A percentile compares a stretch with the other conserved stretches of the same genome.
These are phyloP conservation scores for Penicillium decumbens DNA, from an alignment of 2,329 filamentous ascomycete species.

Conservation along the genomic window DNA sequence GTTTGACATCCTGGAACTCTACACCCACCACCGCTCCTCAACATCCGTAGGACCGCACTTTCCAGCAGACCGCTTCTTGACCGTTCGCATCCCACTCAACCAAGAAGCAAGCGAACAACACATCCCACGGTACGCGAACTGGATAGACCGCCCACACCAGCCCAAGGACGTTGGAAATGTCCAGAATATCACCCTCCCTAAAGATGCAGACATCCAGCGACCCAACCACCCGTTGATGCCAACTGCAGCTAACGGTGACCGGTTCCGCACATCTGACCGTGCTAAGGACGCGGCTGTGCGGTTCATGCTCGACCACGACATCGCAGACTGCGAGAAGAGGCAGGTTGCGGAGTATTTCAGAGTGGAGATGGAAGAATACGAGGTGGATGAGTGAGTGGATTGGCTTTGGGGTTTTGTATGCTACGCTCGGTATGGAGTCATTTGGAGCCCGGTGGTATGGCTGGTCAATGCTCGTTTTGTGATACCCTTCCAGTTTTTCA, in stretches of 20 bases:
- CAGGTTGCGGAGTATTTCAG: slow-evolving; percentile 65
- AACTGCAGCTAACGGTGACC: slow-evolving; percentile 45
- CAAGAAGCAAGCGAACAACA: slow-evolving; percentile 65
- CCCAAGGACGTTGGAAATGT: slow-evolving; percentile 1
- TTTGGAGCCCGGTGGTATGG: not conserved
- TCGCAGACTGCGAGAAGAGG: slow-evolving; percentile 66
- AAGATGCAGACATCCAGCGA: slow-evolving; percentile 6
- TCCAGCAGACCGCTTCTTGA: slow-evolving; percentile 73
- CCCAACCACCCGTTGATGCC: slow-evolving; percentile 42
- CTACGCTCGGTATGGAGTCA: not conserved
- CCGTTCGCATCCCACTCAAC: slow-evolving; percentile 81
- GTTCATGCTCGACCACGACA: slow-evolving; percentile 79
- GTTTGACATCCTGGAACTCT: slow-evolving; percentile 85
- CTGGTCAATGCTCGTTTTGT: not conserved
- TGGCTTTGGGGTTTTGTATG: not conserved
- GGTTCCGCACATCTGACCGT: slow-evolving; percentile 39
- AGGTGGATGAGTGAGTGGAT: slow-evolving; percentile 33
- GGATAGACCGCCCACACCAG: slow-evolving; percentile 35
- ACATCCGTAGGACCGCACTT: slow-evolving; percentile 71
- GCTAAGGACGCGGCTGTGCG: slow-evolving; percentile 70
- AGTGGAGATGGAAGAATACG: slow-evolving; percentile 67
- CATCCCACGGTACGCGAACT: slow-evolving; percentile 60
- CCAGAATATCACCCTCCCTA: slow-evolving; percentile 14
- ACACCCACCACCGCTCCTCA: slow-evolving; percentile 72
- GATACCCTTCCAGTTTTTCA: not conserved